phyloP scores from a whole-genome alignment of 73 alveolate species.

The Stentor coeruleus region DNA sequence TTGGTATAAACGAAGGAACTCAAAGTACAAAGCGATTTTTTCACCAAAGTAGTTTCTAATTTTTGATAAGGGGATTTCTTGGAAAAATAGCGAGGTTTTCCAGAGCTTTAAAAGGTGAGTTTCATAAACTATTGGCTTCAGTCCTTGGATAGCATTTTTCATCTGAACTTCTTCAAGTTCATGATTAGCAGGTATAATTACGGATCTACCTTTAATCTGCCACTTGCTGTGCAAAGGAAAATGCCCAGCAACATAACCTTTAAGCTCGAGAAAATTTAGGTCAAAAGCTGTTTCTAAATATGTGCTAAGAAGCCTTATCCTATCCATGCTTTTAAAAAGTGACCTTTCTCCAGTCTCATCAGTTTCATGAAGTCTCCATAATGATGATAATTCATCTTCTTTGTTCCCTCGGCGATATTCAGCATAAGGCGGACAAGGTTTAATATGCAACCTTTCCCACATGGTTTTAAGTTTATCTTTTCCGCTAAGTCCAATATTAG shows the following conservation, averaged over 20 bases:
- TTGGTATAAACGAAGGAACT: background rate
- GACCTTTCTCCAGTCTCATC: background rate
- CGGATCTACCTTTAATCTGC: conserved; percentile 4
- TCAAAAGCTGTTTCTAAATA: background rate
- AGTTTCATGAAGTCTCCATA: background rate
- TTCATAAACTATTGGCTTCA: too few species aligned
- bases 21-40: conserved; percentile 1
- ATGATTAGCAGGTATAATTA: too few species aligned
- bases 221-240: conserved; percentile 1
- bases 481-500: background rate
- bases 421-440: conserved; percentile 16
- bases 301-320: background rate
- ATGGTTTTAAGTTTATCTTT: background rate
- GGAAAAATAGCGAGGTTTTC: background rate
- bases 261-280: background rate
- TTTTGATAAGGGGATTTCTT: background rate
- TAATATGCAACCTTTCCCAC: background rate
- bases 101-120: too few species aligned
- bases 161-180: too few species aligned
- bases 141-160: too few species aligned
- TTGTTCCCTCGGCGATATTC: too few species aligned
- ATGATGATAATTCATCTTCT: background rate
- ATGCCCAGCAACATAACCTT: background rate
- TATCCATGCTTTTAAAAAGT: background rate
- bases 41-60: conserved; percentile 16